Percentiles rank a stretch among this genome's conserved stretches.
phyloP scores from a whole-genome alignment of 495 filamentous ascomycete genomes.

The Parathielavia appendiculata region DNA sequence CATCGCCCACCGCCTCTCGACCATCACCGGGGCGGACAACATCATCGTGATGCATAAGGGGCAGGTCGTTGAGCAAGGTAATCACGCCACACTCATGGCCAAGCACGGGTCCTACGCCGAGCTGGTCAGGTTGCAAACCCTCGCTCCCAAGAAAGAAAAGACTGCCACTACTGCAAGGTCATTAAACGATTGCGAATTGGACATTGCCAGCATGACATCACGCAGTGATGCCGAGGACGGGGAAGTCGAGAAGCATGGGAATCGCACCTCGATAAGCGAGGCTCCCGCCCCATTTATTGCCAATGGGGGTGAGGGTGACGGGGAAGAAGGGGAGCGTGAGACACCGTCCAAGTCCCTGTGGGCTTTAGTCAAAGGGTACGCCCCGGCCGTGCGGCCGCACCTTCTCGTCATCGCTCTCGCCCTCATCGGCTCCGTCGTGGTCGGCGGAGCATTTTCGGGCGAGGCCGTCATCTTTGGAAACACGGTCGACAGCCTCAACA shows the following conservation, averaged over 20 bases:
- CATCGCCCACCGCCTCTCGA: conserved; percentile 87
- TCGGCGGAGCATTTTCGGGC: conserved; percentile 29
- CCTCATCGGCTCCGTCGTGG: conserved; percentile 21
- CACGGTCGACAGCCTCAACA: conserved; percentile 34
- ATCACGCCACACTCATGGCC: conserved; percentile 58
- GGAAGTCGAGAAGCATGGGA: neutral
- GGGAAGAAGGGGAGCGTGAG: conserved; percentile 41
- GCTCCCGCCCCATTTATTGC: conserved; percentile 9
- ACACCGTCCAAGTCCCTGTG: conserved; percentile 20
- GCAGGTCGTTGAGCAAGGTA: conserved; percentile 69
- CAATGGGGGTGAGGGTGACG: conserved; percentile 22
- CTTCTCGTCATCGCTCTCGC: conserved; percentile 20
- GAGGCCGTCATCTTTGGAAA: conserved; percentile 33
- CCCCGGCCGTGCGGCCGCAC: conserved; percentile 17
- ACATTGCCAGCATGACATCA: neutral
- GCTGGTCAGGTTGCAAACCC: conserved; percentile 48
- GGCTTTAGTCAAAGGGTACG: conserved; percentile 18
- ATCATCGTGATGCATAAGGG: conserved; percentile 86
- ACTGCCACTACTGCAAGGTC: neutral
- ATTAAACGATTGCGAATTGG: neutral
- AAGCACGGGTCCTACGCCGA: conserved; percentile 47
- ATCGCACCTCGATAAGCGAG: neutral
- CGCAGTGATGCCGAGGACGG: neutral
- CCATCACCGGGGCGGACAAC: conserved; percentile 82
- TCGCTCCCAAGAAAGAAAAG: conserved; percentile 43